These are phyloP conservation scores for Coprinopsis strossmayeri DNA, from an alignment of 768 basidiomycete species.

Conservation along the genomic window DNA sequence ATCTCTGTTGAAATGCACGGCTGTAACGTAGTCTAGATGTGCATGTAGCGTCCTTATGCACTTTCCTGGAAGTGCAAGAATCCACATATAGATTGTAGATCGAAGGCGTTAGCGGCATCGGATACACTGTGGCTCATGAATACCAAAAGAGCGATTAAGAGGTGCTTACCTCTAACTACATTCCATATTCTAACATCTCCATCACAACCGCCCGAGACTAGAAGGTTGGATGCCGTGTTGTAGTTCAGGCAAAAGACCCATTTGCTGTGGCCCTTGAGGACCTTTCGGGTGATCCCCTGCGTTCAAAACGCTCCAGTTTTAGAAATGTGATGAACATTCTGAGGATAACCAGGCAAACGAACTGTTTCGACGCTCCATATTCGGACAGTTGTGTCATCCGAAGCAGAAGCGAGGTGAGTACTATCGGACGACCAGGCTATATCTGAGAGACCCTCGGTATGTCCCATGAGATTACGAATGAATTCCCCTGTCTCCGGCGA, in stretches of 20 bases:
- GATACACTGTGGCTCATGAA: not conserved
- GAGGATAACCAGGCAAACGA: conserved; percentile 19
- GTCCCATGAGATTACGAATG: conserved; percentile 67
- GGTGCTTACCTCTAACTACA: conserved; percentile 57
- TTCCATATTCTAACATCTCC: conserved; percentile 95
- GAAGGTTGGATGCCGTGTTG: conserved; percentile 78
- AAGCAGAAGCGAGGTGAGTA: conserved; percentile 79
- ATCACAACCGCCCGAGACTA: conserved; percentile 91
- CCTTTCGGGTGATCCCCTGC: conserved; percentile 66
- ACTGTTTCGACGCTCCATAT: conserved; percentile 87
- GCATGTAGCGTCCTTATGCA: conserved; percentile 85
- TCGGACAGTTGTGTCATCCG: conserved; percentile 84
- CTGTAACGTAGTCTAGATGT: conserved; percentile 91
- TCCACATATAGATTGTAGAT: not conserved
- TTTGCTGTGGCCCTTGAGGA: conserved; percentile 76
- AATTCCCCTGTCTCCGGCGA: conserved; percentile 74
- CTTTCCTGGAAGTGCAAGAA: conserved; percentile 45
- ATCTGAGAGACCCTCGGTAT: conserved; percentile 82
- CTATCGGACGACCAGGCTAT: conserved; percentile 86
- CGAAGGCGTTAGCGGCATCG: not conserved
- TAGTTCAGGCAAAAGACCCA: conserved; percentile 93
- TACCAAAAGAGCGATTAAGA: conserved; percentile 4
- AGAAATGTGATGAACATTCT: not conserved
- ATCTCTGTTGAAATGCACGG: conserved; percentile 90
- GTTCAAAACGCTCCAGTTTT: conserved; percentile 1